Percentiles rank a stretch among this genome's conserved stretches.
phyloP scores from a whole-genome alignment of 345 rosid genomes.

The Passiflora organensis region DNA sequence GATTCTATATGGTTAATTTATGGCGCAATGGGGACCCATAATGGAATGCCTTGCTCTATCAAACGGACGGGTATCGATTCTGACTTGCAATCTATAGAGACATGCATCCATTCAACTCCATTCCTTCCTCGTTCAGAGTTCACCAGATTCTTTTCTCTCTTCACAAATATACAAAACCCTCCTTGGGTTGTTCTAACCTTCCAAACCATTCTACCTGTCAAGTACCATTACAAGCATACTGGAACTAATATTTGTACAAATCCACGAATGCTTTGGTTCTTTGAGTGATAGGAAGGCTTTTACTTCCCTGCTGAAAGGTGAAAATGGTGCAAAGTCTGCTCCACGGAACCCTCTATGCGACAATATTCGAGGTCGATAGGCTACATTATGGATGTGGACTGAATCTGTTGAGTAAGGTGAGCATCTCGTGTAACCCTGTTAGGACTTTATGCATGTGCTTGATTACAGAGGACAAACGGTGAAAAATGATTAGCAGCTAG shows the following conservation, averaged over 20 bases:
- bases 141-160: constrained; percentile 1
- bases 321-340: constrained; percentile 34
- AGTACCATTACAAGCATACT: not conserved
- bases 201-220: no score
- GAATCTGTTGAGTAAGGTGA: constrained; percentile 39
- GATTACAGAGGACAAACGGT: no score
- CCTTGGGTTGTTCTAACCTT: no score
- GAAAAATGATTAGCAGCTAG: no score
- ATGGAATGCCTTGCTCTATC: constrained; percentile 20
- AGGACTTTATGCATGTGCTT: no score
- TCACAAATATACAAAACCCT: not conserved
- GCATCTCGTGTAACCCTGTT: no score
- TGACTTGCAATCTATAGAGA: constrained; percentile 1
- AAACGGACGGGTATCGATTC: constrained; percentile 38
- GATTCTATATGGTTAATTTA: not conserved
- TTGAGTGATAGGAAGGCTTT: no score
- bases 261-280: no score
- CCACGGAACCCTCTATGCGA: constrained; percentile 59
- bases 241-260: no score
- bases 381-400: constrained; percentile 39
- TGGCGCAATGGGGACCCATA: not conserved
- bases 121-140: constrained; percentile 12
- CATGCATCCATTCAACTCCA: constrained; percentile 13
- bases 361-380: constrained; percentile 40
- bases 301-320: no score